phyloP scores from a whole-genome alignment of 2,329 filamentous ascomycete genomes.

The Annulohypoxylon truncatum region DNA sequence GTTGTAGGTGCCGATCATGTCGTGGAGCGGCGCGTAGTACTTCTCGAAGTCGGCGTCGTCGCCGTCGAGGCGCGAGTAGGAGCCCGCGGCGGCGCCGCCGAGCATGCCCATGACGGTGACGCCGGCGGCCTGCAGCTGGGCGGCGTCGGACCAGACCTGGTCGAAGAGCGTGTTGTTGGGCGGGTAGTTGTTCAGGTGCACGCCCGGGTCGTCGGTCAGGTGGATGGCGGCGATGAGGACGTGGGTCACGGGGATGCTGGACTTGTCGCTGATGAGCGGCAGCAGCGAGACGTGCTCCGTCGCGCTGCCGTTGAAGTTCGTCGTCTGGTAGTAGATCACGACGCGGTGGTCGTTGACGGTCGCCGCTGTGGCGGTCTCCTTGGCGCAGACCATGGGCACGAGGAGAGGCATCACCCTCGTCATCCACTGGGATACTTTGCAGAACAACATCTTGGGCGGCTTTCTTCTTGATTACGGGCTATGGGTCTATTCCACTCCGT shows the following conservation, averaged over 20 bases:
- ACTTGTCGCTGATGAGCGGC: slow-evolving; percentile 59
- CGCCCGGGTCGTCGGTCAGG: slow-evolving; percentile 71
- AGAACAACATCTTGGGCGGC: slow-evolving; percentile 42
- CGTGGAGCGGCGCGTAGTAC: slow-evolving; percentile 76
- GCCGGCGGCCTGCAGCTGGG: slow-evolving; percentile 75
- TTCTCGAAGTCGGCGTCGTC: slow-evolving; percentile 71
- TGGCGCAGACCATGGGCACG: slow-evolving; percentile 31
- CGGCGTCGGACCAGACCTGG: slow-evolving; percentile 82
- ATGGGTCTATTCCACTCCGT: not conserved
- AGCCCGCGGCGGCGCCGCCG: slow-evolving; percentile 84
- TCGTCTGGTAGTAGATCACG: slow-evolving; percentile 67
- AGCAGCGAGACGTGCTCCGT: slow-evolving; percentile 64
- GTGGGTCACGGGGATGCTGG: slow-evolving; percentile 73
- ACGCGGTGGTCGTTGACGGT: slow-evolving; percentile 54
- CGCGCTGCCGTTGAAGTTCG: slow-evolving; percentile 55
- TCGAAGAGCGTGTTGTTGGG: slow-evolving; percentile 75
- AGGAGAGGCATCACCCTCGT: slow-evolving; percentile 43
- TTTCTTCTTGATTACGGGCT: not conserved
- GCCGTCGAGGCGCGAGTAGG: slow-evolving; percentile 70
- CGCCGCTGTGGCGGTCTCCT: slow-evolving; percentile 28
- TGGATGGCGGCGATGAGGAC: slow-evolving; percentile 89
- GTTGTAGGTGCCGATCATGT: slow-evolving; percentile 69
- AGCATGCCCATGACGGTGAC: slow-evolving; percentile 88
- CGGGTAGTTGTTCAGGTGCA: slow-evolving; percentile 84
- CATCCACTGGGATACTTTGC: slow-evolving; percentile 39